Percentiles rank a stretch among this genome's conserved stretches.
phyloP scores from a whole-genome alignment of 306 rosid species.

The Alnus rubra region DNA sequence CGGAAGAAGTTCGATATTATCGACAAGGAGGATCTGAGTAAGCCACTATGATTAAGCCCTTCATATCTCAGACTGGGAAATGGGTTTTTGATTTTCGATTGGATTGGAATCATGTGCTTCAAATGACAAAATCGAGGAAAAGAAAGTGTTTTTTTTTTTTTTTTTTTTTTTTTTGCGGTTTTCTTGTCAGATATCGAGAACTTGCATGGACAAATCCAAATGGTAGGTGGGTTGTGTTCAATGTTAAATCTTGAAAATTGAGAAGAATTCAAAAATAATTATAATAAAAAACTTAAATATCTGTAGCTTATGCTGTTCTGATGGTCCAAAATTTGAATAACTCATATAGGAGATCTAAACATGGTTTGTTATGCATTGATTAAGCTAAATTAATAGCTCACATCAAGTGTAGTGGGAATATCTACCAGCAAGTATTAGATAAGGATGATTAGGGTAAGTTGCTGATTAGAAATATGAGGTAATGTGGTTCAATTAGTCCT shows the following conservation, averaged over 20 bases:
- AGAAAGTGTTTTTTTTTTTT: too few species aligned
- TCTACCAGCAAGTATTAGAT: too few species aligned
- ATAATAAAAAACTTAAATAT: neutral
- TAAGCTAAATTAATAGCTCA: neutral
- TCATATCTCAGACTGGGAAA: neutral
- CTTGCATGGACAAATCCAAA: too few species aligned
- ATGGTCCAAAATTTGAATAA: neutral
- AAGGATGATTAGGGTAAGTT: too few species aligned
- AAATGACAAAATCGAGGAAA: neutral
- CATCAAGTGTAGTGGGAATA: neutral
- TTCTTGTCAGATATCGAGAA: too few species aligned
- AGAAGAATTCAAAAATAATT: neutral
- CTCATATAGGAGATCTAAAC: neutral
- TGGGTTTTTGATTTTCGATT: neutral
- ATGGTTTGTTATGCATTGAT: neutral
- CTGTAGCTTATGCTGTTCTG: neutral
- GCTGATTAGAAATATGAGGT: too few species aligned
- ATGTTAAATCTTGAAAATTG: too few species aligned
- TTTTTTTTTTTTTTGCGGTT: too few species aligned
- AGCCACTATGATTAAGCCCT: neutral
- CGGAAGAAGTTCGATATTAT: conserved; percentile 70
- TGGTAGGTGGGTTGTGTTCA: too few species aligned
- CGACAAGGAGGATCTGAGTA: conserved; percentile 72
- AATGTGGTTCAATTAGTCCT: too few species aligned
- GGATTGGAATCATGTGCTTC: neutral